These are phyloP conservation scores for Epichloe festucae DNA, from an alignment of 2,329 filamentous ascomycete species.

Conservation along the genomic window DNA sequence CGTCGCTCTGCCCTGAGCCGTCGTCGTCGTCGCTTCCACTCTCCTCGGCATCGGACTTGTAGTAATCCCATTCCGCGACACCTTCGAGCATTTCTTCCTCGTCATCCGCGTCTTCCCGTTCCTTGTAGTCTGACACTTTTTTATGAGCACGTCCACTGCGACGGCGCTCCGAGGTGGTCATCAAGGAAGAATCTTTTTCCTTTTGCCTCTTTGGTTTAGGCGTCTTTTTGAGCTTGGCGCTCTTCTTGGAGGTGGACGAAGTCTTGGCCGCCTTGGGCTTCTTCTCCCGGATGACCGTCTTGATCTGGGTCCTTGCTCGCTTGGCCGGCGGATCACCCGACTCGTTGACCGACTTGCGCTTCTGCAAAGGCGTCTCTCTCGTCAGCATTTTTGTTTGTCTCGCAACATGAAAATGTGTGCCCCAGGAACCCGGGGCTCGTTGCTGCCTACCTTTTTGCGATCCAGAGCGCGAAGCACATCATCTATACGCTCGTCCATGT, in stretches of 20 bases:
- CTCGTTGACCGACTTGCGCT: conserved; percentile 43
- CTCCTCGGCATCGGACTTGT: conserved; percentile 20
- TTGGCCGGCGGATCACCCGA: conserved; percentile 30
- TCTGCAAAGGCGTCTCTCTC: conserved; percentile 25
- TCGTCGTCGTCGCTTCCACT: conserved; percentile 11
- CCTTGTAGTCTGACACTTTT: conserved; percentile 36
- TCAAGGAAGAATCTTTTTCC: conserved; percentile 11
- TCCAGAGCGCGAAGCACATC: conserved; percentile 52
- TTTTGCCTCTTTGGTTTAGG: conserved; percentile 20
- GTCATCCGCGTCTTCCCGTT: conserved; percentile 44
- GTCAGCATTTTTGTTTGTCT: conserved; percentile 11
- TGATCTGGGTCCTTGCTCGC: conserved; percentile 23
- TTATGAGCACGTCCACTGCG: conserved; percentile 40
- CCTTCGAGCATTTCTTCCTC: conserved; percentile 50
- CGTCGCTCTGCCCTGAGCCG: conserved; percentile 5
- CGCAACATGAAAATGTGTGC: too few species aligned
- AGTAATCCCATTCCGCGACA: conserved; percentile 45
- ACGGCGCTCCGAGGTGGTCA: conserved; percentile 34
- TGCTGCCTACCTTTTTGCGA: conserved; percentile 51
- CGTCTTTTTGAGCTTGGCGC: conserved; percentile 12
- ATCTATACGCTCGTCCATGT: conserved; percentile 64
- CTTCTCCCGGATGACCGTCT: conserved; percentile 24
- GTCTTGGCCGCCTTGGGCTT: conserved; percentile 23
- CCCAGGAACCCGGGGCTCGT: too few species aligned
- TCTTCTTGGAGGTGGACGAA: conserved; percentile 18